Conservation (phyloP, 257 asterid species). For the Rubia yunnanensis region DNA sequence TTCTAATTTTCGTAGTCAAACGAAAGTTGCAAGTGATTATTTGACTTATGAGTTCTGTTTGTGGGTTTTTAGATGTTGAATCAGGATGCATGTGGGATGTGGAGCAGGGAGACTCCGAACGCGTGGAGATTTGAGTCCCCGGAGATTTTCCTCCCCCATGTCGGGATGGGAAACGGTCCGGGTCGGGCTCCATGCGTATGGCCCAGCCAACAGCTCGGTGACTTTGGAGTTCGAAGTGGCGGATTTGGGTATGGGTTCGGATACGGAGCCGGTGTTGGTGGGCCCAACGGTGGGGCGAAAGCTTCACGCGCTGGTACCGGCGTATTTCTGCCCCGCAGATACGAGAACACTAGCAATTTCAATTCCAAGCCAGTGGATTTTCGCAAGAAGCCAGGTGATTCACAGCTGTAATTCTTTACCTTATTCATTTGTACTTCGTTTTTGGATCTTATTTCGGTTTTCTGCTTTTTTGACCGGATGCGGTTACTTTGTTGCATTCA, state of each 20-base stretch:
- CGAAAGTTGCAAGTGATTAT: too few species aligned
- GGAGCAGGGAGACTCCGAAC: conserved; percentile 22
- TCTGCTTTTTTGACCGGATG: background rate
- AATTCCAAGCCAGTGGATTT: conserved; percentile 25
- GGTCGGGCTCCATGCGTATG: conserved; percentile 12
- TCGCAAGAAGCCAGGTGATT: conserved; percentile 53
- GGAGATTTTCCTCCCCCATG: conserved; percentile 8
- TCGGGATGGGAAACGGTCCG: conserved; percentile 1
- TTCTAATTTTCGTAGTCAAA: background rate
- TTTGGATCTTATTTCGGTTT: background rate
- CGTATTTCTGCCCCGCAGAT: conserved; percentile 63
- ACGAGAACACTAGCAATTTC: conserved; percentile 15
- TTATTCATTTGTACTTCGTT: background rate
- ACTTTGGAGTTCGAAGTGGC: background rate
- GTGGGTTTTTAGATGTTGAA: conserved; percentile 17
- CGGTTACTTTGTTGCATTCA: background rate
- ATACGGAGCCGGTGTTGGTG: conserved; percentile 14
- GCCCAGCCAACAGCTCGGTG: conserved; percentile 12
- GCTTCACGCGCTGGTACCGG: conserved; percentile 67
- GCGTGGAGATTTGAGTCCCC: conserved; percentile 12
- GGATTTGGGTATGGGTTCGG: conserved; percentile 18
- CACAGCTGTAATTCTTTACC: conserved; percentile 9
- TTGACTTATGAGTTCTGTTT: background rate
- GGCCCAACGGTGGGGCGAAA: conserved; percentile 22
- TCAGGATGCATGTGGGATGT: conserved; percentile 27